Conservation (phyloP, 805 yeast species). For the Saccharomycopsis olivae region DNA sequence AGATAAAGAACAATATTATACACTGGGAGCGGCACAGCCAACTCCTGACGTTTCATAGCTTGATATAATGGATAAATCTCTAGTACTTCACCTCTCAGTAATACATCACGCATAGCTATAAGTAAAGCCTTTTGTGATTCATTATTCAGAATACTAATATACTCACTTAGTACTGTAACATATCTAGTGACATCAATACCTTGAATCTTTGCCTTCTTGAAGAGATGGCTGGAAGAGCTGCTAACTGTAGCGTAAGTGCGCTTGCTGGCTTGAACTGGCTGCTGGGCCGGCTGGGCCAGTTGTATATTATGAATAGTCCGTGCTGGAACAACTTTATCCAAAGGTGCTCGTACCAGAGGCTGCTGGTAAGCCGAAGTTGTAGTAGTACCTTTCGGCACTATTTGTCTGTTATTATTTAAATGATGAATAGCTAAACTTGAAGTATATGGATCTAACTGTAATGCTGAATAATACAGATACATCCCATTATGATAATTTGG, state of each 20-base stretch:
- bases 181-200: no score
- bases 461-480: conserved; percentile 9
- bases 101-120: neutral
- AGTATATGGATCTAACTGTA: conserved; percentile 15
- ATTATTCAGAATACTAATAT: neutral
- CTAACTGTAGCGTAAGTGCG: neutral
- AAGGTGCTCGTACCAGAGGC: neutral
- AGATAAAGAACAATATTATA: conserved; percentile 14
- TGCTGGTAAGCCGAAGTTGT: neutral
- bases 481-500: conserved; percentile 16
- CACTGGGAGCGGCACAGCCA: conserved; percentile 5
- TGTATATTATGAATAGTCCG: no score
- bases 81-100: no score
- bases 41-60: conserved; percentile 14
- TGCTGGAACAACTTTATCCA: neutral
- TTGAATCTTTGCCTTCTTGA: neutral
- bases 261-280: no score
- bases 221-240: neutral
- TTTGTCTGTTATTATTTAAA: neutral
- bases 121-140: neutral
- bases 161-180: no score
- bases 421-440: conserved; percentile 7
- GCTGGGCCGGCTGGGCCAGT: no score
- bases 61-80: conserved; percentile 18
- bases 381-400: neutral